phyloP scores from a whole-genome alignment of 176 grass and related monocot genomes.

The Tillandsia leiboldiana region DNA sequence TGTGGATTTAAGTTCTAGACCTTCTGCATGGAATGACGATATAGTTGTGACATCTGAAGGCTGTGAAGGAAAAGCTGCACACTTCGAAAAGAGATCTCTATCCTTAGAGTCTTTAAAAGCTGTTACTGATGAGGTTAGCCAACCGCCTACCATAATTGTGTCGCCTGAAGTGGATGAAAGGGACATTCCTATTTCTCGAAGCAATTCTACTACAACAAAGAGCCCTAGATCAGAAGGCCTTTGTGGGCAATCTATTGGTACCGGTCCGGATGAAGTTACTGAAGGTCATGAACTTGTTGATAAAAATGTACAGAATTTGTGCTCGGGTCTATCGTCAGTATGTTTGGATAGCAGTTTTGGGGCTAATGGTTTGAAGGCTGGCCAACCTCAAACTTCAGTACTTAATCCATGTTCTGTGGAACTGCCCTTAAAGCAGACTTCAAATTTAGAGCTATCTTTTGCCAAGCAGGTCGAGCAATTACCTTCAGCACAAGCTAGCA shows the following conservation, averaged over 20 bases:
- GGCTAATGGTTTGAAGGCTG: slow-evolving; percentile 15
- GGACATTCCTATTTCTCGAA: slow-evolving; percentile 28
- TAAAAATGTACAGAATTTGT: slow-evolving; percentile 27
- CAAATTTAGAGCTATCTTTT: slow-evolving; percentile 15
- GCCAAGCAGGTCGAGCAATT: slow-evolving; percentile 16
- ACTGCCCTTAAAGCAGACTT: slow-evolving; percentile 9
- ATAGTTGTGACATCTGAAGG: slow-evolving; percentile 38
- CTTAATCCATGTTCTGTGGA: slow-evolving; percentile 8
- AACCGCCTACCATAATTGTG: slow-evolving; percentile 7
- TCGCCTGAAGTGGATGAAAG: slow-evolving; percentile 19
- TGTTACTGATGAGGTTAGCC: slow-evolving; percentile 5
- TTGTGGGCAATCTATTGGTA: slow-evolving; percentile 18
- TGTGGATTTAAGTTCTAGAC: slow-evolving; percentile 53
- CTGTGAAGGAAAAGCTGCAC: slow-evolving; percentile 25
- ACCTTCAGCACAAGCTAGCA: slow-evolving; percentile 17
- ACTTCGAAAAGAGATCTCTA: slow-evolving; percentile 22
- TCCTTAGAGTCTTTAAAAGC: slow-evolving; percentile 16
- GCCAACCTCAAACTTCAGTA: slow-evolving; percentile 19
- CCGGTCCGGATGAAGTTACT: slow-evolving; percentile 10
- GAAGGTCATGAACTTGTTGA: slow-evolving; percentile 24
- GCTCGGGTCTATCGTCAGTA: slow-evolving; percentile 38
- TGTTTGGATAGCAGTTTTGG: slow-evolving; percentile 33
- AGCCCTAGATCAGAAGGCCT: slow-evolving; percentile 13
- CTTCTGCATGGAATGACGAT: slow-evolving; percentile 84
- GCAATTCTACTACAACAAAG: slow-evolving; percentile 17